Evolutionary conservation across 768 basidiomycete genomes (phyloP).

Genomic region (Leccinum aurantiacum): DNA sequence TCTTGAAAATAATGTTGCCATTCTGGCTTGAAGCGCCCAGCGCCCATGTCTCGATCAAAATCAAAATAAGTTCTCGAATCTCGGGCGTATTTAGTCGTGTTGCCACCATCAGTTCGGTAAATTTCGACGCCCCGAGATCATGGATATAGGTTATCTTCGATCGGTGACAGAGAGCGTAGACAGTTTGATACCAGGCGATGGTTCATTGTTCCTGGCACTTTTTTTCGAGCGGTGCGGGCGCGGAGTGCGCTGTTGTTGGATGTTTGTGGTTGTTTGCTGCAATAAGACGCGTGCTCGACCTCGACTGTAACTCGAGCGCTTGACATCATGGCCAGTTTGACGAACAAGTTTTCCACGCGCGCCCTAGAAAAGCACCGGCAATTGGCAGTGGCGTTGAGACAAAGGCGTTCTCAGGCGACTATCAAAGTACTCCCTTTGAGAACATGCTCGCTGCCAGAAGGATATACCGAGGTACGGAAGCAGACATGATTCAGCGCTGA

Average conservation of each 20-base stretch:
- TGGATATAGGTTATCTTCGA: neutral
- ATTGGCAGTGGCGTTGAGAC: constrained; percentile 4
- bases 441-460: neutral
- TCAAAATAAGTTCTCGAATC: neutral
- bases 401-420: constrained; percentile 6
- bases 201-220: neutral
- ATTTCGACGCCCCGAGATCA: neutral
- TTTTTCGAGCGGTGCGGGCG: neutral
- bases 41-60: neutral
- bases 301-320: neutral
- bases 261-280: neutral
- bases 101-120: neutral
- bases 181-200: neutral
- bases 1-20: constrained; percentile 2
- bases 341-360: constrained; percentile 1
- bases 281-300: neutral
- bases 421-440: neutral
- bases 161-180: neutral
- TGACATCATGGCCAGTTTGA: neutral
- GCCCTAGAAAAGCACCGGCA: neutral
- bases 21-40: neutral
- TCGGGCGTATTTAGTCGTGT: neutral
- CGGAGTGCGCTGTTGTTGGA: neutral
- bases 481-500: neutral
- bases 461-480: constrained; percentile 1